Evolutionary conservation across 768 basidiomycete genomes (phyloP), one percentile per base, ranked within the genome.

Genomic region (Pulveroboletus sp.): DNA sequence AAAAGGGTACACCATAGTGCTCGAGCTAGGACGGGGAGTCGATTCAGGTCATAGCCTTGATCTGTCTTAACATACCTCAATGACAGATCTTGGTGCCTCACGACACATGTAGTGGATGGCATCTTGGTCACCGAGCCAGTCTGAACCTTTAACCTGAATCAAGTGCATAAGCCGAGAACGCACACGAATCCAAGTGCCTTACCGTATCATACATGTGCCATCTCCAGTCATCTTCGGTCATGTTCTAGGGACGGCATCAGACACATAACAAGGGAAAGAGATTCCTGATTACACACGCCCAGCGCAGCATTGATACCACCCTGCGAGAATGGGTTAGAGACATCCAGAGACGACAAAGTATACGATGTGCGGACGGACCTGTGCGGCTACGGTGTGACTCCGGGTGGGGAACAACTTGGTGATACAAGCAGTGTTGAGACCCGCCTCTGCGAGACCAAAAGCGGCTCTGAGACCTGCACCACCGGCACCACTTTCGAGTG

Each of bases 41-140:
- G 38, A 45, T 45, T 11, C 3, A 43, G n/a, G 31, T 38, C 6
- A 37, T 18, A 4, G 18, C 11, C 2, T 11, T 18, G 33, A 53
- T 30, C 15, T 36, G 21, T 21, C 51, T 15, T 8, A 12, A 41
- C 73, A 31, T 48, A 88, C 93, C 80, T 97, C 94, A 44, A 94
- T 83, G 56, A 97, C 94, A 31, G 89, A 87, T 68, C 84, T 77
- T 46, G 94, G 95, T 37, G 96, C 96, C 71, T 99, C 96, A 33
- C 93, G 79, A 70, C 93, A 96, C 96, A 99, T 99, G 75, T 98
- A 99, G 66, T 98, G 96, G 60, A 99, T 98, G 43, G 96, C 96
- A 64, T 99, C 96, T 73, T 94, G 93, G 75, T 99, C 96, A 70
- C 96, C 96, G 35, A 98, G 85, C 96, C 96, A 99, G 73, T 99